Conservation (phyloP, 257 asterid species). For the Prunella vulgaris region DNA sequence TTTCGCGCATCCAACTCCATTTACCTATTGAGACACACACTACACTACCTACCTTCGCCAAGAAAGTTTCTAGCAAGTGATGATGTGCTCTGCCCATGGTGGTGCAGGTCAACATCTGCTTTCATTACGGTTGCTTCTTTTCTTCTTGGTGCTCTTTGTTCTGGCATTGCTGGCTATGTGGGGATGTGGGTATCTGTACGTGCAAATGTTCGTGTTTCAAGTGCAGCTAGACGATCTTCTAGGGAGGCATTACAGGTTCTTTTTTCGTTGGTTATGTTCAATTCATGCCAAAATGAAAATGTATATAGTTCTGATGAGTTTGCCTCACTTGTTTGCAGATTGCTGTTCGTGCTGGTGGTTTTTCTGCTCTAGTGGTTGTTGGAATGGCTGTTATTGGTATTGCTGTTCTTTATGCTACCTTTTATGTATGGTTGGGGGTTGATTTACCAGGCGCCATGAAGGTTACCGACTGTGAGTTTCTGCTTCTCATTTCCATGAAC, state of each 20-base stretch:
- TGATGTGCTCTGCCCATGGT: slow-evolving; percentile 22
- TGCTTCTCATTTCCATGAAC: slow-evolving; percentile 21
- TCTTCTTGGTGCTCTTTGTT: slow-evolving; percentile 94
- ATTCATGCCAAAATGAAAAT: slow-evolving; percentile 12
- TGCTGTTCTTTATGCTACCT: slow-evolving; percentile 76
- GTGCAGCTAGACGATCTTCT: slow-evolving; percentile 99
- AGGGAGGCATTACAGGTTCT: slow-evolving; percentile 95
- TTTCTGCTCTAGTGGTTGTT: slow-evolving; percentile 93
- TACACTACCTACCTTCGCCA: background rate
- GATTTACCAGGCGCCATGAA: slow-evolving; percentile 86
- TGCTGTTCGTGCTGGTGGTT: slow-evolving; percentile 99
- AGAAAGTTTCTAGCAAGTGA: background rate
- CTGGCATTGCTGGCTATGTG: slow-evolving; percentile 97
- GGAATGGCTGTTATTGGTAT: slow-evolving; percentile 98
- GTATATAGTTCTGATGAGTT: slow-evolving; percentile 22
- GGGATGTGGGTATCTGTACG: slow-evolving; percentile 99
- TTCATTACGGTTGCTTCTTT: slow-evolving; percentile 83
- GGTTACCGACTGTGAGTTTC: slow-evolving; percentile 81
- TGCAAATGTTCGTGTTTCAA: slow-evolving; percentile 96
- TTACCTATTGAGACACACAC: background rate
- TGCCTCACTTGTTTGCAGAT: slow-evolving; percentile 46
- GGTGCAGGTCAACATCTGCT: slow-evolving; percentile 72
- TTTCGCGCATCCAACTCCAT: background rate
- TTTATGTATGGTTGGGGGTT: slow-evolving; percentile 88
- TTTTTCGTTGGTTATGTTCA: slow-evolving; percentile 16